phyloP scores from a whole-genome alignment of 768 basidiomycete genomes.

The Pisolithus sp. region DNA sequence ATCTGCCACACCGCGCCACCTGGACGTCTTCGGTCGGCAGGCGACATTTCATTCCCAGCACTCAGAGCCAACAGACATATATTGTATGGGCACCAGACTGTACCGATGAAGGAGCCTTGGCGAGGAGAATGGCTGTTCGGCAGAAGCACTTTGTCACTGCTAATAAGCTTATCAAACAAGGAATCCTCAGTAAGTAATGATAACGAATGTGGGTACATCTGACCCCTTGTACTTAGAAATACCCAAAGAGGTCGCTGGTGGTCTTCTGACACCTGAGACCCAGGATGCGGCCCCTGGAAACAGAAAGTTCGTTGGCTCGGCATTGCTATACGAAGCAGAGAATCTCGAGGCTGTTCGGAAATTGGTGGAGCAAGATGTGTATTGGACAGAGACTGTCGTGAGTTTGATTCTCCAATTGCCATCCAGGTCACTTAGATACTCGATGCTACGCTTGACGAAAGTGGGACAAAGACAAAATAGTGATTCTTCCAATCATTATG shows the following conservation, averaged over 20 bases:
- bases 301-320: slow-evolving; percentile 57
- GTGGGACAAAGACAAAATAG: slow-evolving; percentile 55
- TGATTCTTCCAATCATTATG: slow-evolving; percentile 40
- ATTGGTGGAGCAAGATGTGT: slow-evolving; percentile 36
- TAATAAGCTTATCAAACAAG: slow-evolving; percentile 34
- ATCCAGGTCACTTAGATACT: not conserved
- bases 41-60: slow-evolving; percentile 10
- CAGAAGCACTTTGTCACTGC: slow-evolving; percentile 44
- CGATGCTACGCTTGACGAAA: slow-evolving; percentile 15
- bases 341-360: slow-evolving; percentile 41
- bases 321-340: slow-evolving; percentile 49
- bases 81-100: slow-evolving; percentile 65
- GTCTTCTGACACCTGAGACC: slow-evolving; percentile 54
- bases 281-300: slow-evolving; percentile 36
- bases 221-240: slow-evolving; percentile 3
- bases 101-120: slow-evolving; percentile 50
- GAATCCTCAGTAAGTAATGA: slow-evolving; percentile 43
- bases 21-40: not conserved
- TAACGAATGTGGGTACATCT: not conserved
- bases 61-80: slow-evolving; percentile 11
- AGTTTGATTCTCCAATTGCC: slow-evolving; percentile 11
- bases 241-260: slow-evolving; percentile 45
- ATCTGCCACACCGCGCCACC: not conserved
- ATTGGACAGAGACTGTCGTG: slow-evolving; percentile 39
- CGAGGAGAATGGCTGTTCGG: slow-evolving; percentile 52